Base-by-base conservation (phyloP, 345 rosid species). In the Citrus medica region DNA sequence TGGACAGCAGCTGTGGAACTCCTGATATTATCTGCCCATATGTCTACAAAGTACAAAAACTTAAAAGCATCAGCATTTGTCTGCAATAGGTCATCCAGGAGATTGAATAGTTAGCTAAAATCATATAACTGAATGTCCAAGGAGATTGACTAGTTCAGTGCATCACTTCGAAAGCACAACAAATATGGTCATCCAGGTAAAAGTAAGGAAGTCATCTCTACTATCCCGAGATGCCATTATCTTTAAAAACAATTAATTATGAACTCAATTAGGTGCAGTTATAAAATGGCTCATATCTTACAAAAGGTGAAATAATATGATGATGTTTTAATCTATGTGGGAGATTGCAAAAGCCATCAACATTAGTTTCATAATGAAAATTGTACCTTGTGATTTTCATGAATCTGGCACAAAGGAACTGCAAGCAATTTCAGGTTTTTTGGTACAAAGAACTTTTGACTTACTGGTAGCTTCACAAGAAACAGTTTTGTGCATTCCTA, bases 401-500 rank as follows among this genome's bases (percentile, higher is more conserved):
- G 91, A 79, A 95, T 61, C 82, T 92, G 93, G 84, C 89, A 89
- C 77, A 95, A 79, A 0, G 98, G 97, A 75, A 95, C 94, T 14
- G 94, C 97, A 16, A 95, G 93, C 87, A 95, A 81, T 79, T 92
- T 95, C 83, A 87, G 81, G 81, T 92, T 93, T 72, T 83, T 86
- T 2, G 98, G 99, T n/a, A 91, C 96, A 1, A 86, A 79, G 77
- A 95, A 93, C 79, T 86, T 90, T 59, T 81, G 87, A 79, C 91
- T 89, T 46, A 12, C 79, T 2, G 92, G 90, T 79, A 89, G 81
- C 85, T 81, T 88, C 71, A 92, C 92, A 30, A 95, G 90, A 87
- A 76, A 95, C 71, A 95, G 87, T 83, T 95, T 95, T 37, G 66
- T 83, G 87, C 98, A 93, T 74, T 93, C 97, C 97, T 95, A 70